A percentile compares a stretch with the other conserved stretches of the same genome.
These are phyloP conservation scores for Orbilia brochopaga DNA, from an alignment of 2,329 filamentous ascomycete genomes.

Conservation along the genomic window DNA sequence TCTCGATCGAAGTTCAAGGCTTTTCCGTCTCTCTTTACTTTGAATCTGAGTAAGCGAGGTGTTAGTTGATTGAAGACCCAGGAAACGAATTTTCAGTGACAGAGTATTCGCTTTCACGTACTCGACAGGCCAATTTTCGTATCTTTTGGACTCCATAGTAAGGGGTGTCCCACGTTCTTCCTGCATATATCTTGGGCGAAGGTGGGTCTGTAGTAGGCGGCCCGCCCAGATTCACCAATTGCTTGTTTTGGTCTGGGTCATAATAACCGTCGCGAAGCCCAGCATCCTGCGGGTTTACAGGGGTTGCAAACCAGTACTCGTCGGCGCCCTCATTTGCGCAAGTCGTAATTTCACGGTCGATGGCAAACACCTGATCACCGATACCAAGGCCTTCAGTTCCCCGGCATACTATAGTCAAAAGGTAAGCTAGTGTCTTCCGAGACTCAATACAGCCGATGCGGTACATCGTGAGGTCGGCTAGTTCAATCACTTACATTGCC, in stretches of 20 bases:
- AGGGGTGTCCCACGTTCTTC: not conserved
- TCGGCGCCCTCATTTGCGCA: not conserved
- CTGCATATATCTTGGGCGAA: not conserved
- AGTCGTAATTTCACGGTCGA: conserved; percentile 2
- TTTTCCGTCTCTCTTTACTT: too few relatives aligned
- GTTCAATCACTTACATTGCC: not conserved
- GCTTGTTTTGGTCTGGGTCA: not conserved
- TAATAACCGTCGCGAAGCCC: too few relatives aligned
- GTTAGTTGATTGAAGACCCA: too few relatives aligned
- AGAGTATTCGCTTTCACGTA: too few relatives aligned
- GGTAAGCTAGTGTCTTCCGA: too few relatives aligned
- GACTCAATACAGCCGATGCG: too few relatives aligned
- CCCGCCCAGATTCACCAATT: not conserved
- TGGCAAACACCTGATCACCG: conserved; percentile 4
- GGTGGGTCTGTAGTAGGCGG: not conserved
- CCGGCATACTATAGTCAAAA: not conserved
- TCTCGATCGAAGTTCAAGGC: too few relatives aligned
- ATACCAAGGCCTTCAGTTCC: not conserved
- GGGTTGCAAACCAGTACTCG: not conserved
- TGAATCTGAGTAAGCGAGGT: too few relatives aligned
- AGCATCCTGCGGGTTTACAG: not conserved
- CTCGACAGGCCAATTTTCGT: too few relatives aligned
- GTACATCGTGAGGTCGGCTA: not conserved
- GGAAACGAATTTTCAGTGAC: too few relatives aligned
- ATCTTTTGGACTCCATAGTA: not conserved